phyloP scores from a whole-genome alignment of 2,329 filamentous ascomycete genomes.

The Fusarium sulawesiense region DNA sequence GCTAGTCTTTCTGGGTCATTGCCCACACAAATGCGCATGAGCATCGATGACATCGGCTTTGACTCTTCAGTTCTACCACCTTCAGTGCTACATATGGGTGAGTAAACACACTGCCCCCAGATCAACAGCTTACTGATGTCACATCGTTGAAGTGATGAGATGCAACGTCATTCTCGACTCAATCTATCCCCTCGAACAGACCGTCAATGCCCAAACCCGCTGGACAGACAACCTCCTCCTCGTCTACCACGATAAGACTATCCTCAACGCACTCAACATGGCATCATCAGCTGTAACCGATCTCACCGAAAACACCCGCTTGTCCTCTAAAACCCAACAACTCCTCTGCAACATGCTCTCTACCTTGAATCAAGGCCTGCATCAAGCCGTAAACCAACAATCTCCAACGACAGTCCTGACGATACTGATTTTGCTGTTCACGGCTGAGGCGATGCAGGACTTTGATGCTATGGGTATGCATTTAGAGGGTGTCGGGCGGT shows the following conservation, averaged over 20 bases:
- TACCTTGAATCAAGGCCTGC: not conserved
- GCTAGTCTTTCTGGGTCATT: not conserved
- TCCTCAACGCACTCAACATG: not conserved
- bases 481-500: not conserved
- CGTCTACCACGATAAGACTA: not conserved
- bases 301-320: accelerated
- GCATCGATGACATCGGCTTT: not conserved
- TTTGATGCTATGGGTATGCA: not conserved
- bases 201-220: not conserved
- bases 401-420: not conserved
- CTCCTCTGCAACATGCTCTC: not conserved
- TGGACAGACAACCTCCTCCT: not conserved
- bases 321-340: not conserved
- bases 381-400: not conserved
- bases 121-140: accelerated
- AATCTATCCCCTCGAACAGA: not conserved
- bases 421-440: not conserved
- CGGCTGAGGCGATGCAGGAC: not conserved
- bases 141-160: not conserved
- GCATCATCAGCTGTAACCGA: not conserved
- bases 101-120: accelerated
- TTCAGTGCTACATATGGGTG: not conserved
- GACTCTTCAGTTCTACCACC: not conserved
- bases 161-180: not conserved
- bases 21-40: not conserved